phyloP scores from a whole-genome alignment of 2,329 filamentous ascomycete species.

The Pyrenochaeta sp. region DNA sequence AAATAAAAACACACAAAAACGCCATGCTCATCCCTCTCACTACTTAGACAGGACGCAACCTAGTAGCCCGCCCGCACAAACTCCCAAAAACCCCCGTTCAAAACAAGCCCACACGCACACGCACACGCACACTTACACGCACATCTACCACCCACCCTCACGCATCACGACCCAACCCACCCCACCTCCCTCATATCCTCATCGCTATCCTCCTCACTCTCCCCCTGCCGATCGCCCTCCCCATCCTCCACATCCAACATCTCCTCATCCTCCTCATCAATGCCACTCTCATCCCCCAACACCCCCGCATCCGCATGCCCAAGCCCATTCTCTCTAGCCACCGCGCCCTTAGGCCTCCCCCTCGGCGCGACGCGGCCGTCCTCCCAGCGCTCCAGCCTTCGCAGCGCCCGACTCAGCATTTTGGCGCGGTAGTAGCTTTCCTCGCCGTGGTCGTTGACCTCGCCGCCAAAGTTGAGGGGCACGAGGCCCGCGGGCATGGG shows the following conservation, averaged over 20 bases:
- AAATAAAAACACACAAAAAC: too few relatives aligned
- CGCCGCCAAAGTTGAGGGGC: constrained; percentile 60
- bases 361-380: constrained; percentile 40
- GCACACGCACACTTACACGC: too few relatives aligned
- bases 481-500: constrained; percentile 63
- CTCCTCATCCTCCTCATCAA: constrained; percentile 39
- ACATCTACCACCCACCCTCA: too few relatives aligned
- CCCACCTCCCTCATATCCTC: too few relatives aligned
- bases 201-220: not conserved
- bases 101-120: too few relatives aligned
- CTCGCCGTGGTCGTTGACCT: constrained; percentile 79
- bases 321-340: constrained; percentile 1
- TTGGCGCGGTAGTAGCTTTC: constrained; percentile 72
- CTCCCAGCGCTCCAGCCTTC: constrained; percentile 76
- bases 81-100: too few relatives aligned
- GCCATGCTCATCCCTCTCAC: too few relatives aligned
- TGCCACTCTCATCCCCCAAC: constrained; percentile 5
- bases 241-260: constrained; percentile 33
- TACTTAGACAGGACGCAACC: too few relatives aligned
- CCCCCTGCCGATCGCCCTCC: constrained; percentile 35
- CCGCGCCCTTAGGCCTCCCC: constrained; percentile 30
- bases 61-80: too few relatives aligned
- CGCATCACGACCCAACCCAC: too few relatives aligned
- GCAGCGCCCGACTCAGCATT: constrained; percentile 67
- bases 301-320: constrained; percentile 7